These are phyloP conservation scores for Puya raimondii DNA, from an alignment of 176 grass and related monocot genomes.

Conservation along the genomic window DNA sequence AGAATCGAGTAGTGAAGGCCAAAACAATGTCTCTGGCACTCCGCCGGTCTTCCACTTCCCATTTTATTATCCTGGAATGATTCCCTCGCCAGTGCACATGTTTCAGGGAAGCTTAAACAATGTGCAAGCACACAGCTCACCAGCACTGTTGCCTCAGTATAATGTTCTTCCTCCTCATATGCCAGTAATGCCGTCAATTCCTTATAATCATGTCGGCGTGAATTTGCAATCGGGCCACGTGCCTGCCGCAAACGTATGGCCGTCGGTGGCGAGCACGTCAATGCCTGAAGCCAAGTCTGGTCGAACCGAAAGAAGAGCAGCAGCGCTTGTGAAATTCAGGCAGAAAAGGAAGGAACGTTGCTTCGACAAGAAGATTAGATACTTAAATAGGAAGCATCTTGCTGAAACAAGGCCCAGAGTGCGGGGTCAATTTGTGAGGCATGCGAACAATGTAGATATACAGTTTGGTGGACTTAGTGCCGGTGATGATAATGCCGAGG, in stretches of 20 bases:
- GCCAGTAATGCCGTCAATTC: slow-evolving; percentile 48
- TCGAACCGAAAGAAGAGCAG: slow-evolving; percentile 51
- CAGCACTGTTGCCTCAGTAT: slow-evolving; percentile 47
- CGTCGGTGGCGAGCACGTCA: slow-evolving; percentile 34
- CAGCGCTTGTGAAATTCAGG: slow-evolving; percentile 88
- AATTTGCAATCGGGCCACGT: slow-evolving; percentile 54
- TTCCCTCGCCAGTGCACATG: slow-evolving; percentile 37
- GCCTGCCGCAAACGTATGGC: slow-evolving; percentile 33
- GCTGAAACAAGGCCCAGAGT: slow-evolving; percentile 82
- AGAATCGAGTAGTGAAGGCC: slow-evolving; percentile 51
- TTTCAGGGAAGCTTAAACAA: slow-evolving; percentile 57
- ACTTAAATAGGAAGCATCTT: slow-evolving; percentile 71
- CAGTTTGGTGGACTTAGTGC: slow-evolving; percentile 24
- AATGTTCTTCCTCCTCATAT: slow-evolving; percentile 46
- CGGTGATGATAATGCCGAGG: slow-evolving; percentile 67
- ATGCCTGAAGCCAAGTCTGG: slow-evolving; percentile 39
- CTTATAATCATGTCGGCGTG: slow-evolving; percentile 41
- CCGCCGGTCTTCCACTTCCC: slow-evolving; percentile 49
- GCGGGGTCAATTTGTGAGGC: slow-evolving; percentile 87
- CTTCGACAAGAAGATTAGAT: slow-evolving; percentile 97
- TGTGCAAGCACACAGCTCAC: slow-evolving; percentile 32
- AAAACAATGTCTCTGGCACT: slow-evolving; percentile 39
- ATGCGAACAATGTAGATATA: slow-evolving; percentile 43
- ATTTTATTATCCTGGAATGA: slow-evolving; percentile 68
- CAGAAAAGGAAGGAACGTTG: slow-evolving; percentile 84